phyloP scores from a whole-genome alignment of 139 green algal genomes.

The Coccomyxa sp. region DNA sequence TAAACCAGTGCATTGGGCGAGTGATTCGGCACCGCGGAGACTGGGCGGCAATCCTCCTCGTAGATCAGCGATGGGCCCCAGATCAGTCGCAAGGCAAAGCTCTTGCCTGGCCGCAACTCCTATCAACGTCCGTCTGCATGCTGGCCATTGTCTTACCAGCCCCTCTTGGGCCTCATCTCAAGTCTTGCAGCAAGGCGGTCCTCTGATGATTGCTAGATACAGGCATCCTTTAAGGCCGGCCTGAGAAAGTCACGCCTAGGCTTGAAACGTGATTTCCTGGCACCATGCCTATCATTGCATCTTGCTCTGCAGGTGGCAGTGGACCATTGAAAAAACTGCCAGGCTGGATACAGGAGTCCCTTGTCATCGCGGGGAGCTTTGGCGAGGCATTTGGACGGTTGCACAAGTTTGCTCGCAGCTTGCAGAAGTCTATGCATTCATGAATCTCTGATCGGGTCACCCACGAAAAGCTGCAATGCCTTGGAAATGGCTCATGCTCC shows the following conservation, averaged over 20 bases:
- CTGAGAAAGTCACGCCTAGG: background rate
- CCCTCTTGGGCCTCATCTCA: background rate
- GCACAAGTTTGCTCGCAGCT: background rate
- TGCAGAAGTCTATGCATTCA: conserved; percentile 1
- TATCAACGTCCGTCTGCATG: no score
- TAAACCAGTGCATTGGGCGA: conserved; percentile 95
- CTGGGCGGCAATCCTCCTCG: conserved; percentile 87
- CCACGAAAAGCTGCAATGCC: no score
- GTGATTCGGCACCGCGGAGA: conserved; percentile 80
- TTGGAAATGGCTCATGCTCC: no score
- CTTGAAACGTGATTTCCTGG: background rate
- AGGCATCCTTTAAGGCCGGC: background rate
- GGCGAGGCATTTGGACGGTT: conserved; percentile 27
- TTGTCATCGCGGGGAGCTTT: conserved; percentile 33
- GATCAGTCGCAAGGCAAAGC: no score
- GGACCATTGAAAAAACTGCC: conserved; percentile 59
- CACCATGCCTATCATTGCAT: background rate
- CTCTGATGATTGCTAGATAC: background rate
- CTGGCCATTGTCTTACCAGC: no score
- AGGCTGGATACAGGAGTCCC: conserved; percentile 63
- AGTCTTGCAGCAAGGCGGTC: background rate
- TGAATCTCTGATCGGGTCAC: no score
- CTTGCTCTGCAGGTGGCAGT: background rate
- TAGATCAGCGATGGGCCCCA: conserved; percentile 72
- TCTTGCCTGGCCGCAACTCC: no score